These are phyloP conservation scores for Gossypium aridum DNA, from an alignment of 441 rosid genomes.

Conservation along the genomic window DNA sequence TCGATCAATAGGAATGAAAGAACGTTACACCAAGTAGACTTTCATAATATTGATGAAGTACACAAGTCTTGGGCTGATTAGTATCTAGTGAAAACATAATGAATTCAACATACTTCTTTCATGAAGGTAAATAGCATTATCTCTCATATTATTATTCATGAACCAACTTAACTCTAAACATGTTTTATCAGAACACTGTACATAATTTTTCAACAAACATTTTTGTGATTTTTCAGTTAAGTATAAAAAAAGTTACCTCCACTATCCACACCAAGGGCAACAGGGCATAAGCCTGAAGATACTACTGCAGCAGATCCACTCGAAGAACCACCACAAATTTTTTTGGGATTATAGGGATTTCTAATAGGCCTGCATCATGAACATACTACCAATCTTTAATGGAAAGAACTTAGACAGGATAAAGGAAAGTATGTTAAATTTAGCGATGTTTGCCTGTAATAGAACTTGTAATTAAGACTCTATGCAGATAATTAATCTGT, in stretches of 20 bases:
- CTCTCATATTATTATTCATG: neutral
- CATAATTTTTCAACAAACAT: neutral
- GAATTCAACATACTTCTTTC: neutral
- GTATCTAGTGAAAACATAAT: neutral
- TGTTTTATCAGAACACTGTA: conserved; percentile 1
- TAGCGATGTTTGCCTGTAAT: neutral
- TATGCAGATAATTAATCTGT: neutral
- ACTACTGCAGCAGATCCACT: conserved; percentile 83
- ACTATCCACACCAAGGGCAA: conserved; percentile 74
- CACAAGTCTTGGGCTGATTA: neutral
- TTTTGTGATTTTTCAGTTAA: neutral
- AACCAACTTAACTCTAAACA: neutral
- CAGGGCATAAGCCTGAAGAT: conserved; percentile 72
- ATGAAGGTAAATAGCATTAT: neutral
- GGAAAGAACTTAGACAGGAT: neutral
- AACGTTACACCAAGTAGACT: neutral
- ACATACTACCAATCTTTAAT: neutral
- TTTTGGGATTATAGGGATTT: conserved; percentile 48
- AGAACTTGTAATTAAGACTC: neutral
- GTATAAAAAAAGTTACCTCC: conserved; percentile 39
- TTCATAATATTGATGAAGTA: neutral
- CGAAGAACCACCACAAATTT: conserved; percentile 64
- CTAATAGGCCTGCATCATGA: conserved; percentile 36
- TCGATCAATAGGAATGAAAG: neutral
- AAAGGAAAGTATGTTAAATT: neutral